Conservation (phyloP, 106 monocot genomes). For the Allium cepa region DNA sequence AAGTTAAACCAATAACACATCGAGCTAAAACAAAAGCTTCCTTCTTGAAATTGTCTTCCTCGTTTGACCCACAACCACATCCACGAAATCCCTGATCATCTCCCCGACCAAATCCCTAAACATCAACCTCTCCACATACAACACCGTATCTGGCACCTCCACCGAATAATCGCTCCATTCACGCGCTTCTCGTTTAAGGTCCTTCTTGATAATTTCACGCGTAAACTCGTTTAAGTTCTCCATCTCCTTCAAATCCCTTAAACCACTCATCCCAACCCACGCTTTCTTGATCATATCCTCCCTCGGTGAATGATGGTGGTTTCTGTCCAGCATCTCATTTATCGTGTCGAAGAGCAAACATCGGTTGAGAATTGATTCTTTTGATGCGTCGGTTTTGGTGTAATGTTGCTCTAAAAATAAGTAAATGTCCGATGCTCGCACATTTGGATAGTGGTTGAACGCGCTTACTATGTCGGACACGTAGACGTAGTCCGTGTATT, state of each 20-base stretch:
- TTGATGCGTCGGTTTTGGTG: background rate
- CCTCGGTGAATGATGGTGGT: slow-evolving; percentile 3
- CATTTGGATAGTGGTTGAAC: slow-evolving; percentile 1
- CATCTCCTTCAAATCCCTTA: slow-evolving; percentile 10
- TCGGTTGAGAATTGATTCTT: slow-evolving; percentile 23
- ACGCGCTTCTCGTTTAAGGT: slow-evolving; percentile 28
- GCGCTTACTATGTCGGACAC: slow-evolving; percentile 40
- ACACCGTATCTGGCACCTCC: slow-evolving; percentile 73
- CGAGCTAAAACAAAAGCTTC: slow-evolving; percentile 54
- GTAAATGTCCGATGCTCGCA: slow-evolving; percentile 12
- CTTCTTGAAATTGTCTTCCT: slow-evolving; percentile 19
- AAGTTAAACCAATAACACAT: too few species aligned
- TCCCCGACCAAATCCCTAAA: slow-evolving; percentile 92
- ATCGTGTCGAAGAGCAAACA: slow-evolving; percentile 64
- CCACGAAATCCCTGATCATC: slow-evolving; percentile 55
- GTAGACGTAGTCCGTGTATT: slow-evolving; percentile 50
- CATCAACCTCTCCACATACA: slow-evolving; percentile 73
- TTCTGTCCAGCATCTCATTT: slow-evolving; percentile 40
- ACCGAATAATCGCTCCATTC: slow-evolving; percentile 29
- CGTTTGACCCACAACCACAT: background rate
- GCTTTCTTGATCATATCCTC: slow-evolving; percentile 17
- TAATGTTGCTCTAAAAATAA: slow-evolving; percentile 31
- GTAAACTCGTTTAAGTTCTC: slow-evolving; percentile 54
- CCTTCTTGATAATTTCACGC: slow-evolving; percentile 39
- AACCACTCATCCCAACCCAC: slow-evolving; percentile 55